Base-by-base conservation (phyloP, 1,139 yeast species). In the Candida dubliniensis region DNA sequence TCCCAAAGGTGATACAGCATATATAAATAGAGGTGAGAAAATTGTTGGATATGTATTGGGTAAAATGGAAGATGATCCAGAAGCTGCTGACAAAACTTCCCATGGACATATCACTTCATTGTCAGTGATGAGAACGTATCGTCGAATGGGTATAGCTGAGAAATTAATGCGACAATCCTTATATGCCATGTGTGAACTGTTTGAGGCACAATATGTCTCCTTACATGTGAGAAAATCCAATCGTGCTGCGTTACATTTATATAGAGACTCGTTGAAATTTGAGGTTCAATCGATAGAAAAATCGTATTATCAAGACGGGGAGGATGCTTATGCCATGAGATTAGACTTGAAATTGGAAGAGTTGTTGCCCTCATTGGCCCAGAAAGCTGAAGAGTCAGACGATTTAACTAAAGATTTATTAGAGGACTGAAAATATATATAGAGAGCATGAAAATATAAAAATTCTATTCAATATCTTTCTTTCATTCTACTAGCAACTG, bases 321-420 rank as follows among this genome's bases (percentile, higher is more conserved):
- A 95, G 64, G 98, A 95, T 68, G 99, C 99, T n/a, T 93, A 90
- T 64, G 87, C 95, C 35, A 93, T 93, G 99, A 83, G 81, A 60
- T 84, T 85, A 58, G 73, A 71, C 1, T 70, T 87, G 53, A 68
- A 68, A 12, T 60, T 82, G 45, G 84, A 83, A 7, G 84, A 82
- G 24, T 67, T 85, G 47, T 54, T 80, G 41, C 90, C 91, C 15
- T 74, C 79, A 46, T 63, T 66, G 40, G 78, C 77, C 48, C 82
- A 79, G 53, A 67, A 66, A 15, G 69, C 70, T 1, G 45, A 33
- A 30, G 29, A 41, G 24, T 66, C 60, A 27, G 89, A 83, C 58
- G 86, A 83, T 60, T 67, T 82, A 42, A 64, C 71, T 6, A 52
- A 51, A 43, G 75, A 70, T 57, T 63, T 74, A 56, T 52, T 66